A percentile compares a stretch with the other conserved stretches of the same genome.
These are phyloP conservation scores for Candida coleopterorum DNA, from an alignment of 805 yeast genomes.

Conservation along the genomic window DNA sequence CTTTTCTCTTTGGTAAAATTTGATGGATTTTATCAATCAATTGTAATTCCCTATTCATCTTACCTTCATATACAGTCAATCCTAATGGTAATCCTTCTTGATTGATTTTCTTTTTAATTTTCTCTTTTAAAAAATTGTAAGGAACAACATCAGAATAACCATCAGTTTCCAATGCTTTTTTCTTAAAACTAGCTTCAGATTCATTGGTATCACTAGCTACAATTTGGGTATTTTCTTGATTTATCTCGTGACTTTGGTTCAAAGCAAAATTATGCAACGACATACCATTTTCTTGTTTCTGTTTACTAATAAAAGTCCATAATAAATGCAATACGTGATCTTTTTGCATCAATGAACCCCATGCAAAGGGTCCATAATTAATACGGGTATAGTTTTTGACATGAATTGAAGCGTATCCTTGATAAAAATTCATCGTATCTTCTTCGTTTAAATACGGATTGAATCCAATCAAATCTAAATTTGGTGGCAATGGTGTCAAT, in stretches of 20 bases:
- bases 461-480: slow-evolving; percentile 14
- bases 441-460: slow-evolving; percentile 21
- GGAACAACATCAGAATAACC: slow-evolving; percentile 31
- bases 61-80: slow-evolving; percentile 29
- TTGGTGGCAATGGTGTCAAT: neutral
- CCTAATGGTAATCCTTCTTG: slow-evolving; percentile 24
- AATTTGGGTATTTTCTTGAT: slow-evolving; percentile 20
- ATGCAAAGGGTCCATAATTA: slow-evolving; percentile 35
- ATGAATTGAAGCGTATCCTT: slow-evolving; percentile 28
- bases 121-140: slow-evolving; percentile 19
- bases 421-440: slow-evolving; percentile 33
- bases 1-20: slow-evolving; percentile 33
- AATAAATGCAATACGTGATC: slow-evolving; percentile 29
- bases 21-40: slow-evolving; percentile 30
- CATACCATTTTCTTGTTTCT: slow-evolving; percentile 18
- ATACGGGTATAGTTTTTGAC: slow-evolving; percentile 26
- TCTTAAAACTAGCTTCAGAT: slow-evolving; percentile 24
- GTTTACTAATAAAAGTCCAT: slow-evolving; percentile 27
- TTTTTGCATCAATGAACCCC: slow-evolving; percentile 32
- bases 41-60: slow-evolving; percentile 23
- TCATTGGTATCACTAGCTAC: slow-evolving; percentile 12
- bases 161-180: slow-evolving; percentile 29
- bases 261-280: slow-evolving; percentile 15
- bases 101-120: slow-evolving; percentile 13
- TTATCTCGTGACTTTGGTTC: slow-evolving; percentile 15